Evolutionary conservation across 2,329 filamentous ascomycete species (phyloP).

Genomic region (Aspergillus oerlinghausenensis): DNA sequence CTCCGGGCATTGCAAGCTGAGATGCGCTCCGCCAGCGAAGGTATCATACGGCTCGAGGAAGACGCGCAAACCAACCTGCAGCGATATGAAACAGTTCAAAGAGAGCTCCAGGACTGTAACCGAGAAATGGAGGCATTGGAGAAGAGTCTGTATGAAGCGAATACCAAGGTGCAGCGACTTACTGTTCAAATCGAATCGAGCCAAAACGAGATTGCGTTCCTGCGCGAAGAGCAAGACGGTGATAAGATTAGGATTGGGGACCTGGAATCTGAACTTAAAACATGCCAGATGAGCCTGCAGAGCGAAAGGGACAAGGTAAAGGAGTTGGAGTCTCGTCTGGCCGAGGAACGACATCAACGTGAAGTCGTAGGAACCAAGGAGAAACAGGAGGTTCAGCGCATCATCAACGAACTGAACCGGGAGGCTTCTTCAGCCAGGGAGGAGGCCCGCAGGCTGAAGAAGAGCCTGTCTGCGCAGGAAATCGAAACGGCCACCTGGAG

Average conservation of each 20-base stretch:
- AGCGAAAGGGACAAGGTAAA: slow-evolving; percentile 75
- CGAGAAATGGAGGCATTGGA: slow-evolving; percentile 83
- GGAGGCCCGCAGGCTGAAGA: slow-evolving; percentile 74
- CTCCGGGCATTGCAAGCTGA: slow-evolving; percentile 88
- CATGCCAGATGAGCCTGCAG: slow-evolving; percentile 70
- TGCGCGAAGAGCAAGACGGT: slow-evolving; percentile 91
- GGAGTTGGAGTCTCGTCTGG: slow-evolving; percentile 70
- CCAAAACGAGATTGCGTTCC: slow-evolving; percentile 88
- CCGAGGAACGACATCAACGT: slow-evolving; percentile 76
- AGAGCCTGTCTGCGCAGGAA: slow-evolving; percentile 76
- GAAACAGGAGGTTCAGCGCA: slow-evolving; percentile 91
- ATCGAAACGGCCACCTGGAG: slow-evolving; percentile 89
- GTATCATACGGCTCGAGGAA: slow-evolving; percentile 80
- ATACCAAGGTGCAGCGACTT: slow-evolving; percentile 80
- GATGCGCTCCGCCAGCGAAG: slow-evolving; percentile 87
- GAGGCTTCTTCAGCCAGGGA: slow-evolving; percentile 80
- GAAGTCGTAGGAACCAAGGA: slow-evolving; percentile 83
- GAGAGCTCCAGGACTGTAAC: slow-evolving; percentile 77
- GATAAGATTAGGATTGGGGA: slow-evolving; percentile 99
- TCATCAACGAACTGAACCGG: slow-evolving; percentile 86
- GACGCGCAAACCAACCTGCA: slow-evolving; percentile 75
- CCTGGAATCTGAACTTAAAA: slow-evolving; percentile 76
- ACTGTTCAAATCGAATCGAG: slow-evolving; percentile 89
- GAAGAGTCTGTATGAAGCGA: slow-evolving; percentile 74
- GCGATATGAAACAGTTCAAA: slow-evolving; percentile 76